Base-by-base conservation (phyloP, 306 rosid genomes). In the Quercus engelmannii region DNA sequence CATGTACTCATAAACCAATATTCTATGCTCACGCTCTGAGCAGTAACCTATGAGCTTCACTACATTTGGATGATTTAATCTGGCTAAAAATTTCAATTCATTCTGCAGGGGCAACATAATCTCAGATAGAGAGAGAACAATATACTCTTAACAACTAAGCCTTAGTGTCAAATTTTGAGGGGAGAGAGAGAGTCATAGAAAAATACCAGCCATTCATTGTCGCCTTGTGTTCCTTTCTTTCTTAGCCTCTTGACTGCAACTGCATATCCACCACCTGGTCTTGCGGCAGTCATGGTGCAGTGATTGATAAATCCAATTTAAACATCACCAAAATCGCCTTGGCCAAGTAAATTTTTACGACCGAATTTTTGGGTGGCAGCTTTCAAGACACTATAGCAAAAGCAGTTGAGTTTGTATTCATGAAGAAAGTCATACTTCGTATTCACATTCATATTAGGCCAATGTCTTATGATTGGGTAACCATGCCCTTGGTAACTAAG, bases 41-140 rank as follows among this genome's bases (percentile, higher is more conserved):
- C 91, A 91, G 51, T 64, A 89, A 35, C 92, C 92, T 41, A 87
- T 78, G 43, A 91, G 89, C 73, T 74, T 82, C 83, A 89, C 95
- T 55, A 87, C 84, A 76, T 91, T 88, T 7, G 90, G 90, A 77
- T 89, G 90, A 69, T 74, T 74, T 54, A 89, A 26, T 31, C 80
- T 80, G 78, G 88, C 69, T 61, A 91, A 69, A 64, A 83, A 82
- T 11, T 43, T 73, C 68, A 83, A 79, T 82, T 89, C 90, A 76
- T 87, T 91, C 95, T 87, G 92, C 52, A 76, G 43, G 7, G 25
- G 76, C 67, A 71, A 67, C 76, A 73, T 21, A 55, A 14, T 38
- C 15, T 75, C 67, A 82, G 81, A 33, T 9, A 23, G 25, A 59
- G 62, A 54, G 41, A 56, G 41, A 56, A 21, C 76, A 52, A 12